phyloP scores from a whole-genome alignment of 2,329 filamentous ascomycete genomes.

The Chrysoporthe cubensis region DNA sequence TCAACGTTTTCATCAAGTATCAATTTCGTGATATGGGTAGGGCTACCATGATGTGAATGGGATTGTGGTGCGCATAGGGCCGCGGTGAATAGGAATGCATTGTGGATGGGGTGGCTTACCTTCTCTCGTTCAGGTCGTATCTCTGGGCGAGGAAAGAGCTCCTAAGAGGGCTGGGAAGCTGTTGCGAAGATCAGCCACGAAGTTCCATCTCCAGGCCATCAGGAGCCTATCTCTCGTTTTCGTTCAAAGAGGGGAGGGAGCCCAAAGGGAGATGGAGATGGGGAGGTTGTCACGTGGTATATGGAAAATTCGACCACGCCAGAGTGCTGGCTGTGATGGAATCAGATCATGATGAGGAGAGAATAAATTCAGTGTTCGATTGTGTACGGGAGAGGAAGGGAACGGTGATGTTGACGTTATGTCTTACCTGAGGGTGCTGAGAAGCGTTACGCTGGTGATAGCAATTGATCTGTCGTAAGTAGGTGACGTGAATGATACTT shows the following conservation, averaged over 20 bases:
- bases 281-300: background rate
- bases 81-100: too few relatives aligned
- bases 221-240: background rate
- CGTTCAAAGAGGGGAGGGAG: too few relatives aligned
- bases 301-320: background rate
- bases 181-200: background rate
- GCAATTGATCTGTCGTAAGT: background rate
- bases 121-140: background rate
- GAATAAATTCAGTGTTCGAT: background rate
- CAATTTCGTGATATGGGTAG: background rate
- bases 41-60: background rate
- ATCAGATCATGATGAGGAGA: background rate
- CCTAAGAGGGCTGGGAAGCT: background rate
- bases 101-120: background rate
- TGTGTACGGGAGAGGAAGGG: background rate
- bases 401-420: background rate
- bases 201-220: background rate
- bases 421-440: background rate
- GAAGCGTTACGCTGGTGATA: background rate
- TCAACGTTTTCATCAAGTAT: background rate
- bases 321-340: background rate
- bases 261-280: background rate
- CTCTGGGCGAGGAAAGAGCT: background rate
- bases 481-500: background rate
- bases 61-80: background rate